A percentile compares a stretch with the other conserved stretches of the same genome.
Conservation (phyloP, 805 yeast species). For the Yarrowia alimentaria region DNA sequence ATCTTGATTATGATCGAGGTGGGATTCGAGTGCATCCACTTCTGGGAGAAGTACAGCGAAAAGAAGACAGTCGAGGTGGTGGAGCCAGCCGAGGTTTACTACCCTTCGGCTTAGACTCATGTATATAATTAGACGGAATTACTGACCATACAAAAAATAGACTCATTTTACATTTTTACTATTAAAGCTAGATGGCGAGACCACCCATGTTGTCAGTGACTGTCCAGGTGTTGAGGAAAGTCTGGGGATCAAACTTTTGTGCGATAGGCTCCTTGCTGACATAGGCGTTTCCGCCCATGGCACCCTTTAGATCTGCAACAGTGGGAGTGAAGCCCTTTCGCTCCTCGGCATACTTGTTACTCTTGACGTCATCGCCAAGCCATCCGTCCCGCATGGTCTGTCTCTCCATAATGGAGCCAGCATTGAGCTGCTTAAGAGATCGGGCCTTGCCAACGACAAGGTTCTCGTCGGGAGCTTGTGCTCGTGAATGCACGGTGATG, state of each 20-base stretch:
- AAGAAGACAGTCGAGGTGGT: not conserved
- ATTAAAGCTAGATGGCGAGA: not conserved
- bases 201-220: conserved; percentile 3
- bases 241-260: conserved; percentile 24
- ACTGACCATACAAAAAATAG: not conserved
- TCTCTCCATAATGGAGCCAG: conserved; percentile 19
- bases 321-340: conserved; percentile 26
- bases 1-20: conserved; percentile 82
- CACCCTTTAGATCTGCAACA: conserved; percentile 24
- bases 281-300: conserved; percentile 11
- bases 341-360: conserved; percentile 23
- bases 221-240: conserved; percentile 21
- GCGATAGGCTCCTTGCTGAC: conserved; percentile 25
- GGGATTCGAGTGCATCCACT: conserved; percentile 73
- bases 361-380: conserved; percentile 23
- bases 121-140: not conserved
- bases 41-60: conserved; percentile 35
- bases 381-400: conserved; percentile 25
- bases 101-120: not conserved
- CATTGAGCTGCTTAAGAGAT: conserved; percentile 25
- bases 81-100: not conserved
- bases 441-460: conserved; percentile 13
- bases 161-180: no score
- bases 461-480: conserved; percentile 11
- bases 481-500: conserved; percentile 3